phyloP scores from a whole-genome alignment of 768 basidiomycete genomes.

The Amylocystis lapponica region DNA sequence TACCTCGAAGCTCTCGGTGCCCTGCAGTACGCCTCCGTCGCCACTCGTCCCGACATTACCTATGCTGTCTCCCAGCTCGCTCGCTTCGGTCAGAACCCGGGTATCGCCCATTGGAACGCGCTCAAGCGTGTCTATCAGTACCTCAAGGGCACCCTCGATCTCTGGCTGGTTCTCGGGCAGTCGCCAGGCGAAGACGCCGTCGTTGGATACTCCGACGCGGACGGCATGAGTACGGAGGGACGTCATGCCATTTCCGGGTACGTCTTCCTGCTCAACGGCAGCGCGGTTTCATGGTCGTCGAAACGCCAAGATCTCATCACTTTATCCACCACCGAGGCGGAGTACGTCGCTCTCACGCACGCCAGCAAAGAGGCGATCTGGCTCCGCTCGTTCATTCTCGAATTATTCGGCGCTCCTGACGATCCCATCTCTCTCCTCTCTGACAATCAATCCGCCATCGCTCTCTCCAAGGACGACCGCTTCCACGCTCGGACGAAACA shows the following conservation, averaged over 20 bases:
- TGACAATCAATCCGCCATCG: constrained; percentile 3
- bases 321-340: constrained; percentile 32
- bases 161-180: constrained; percentile 6
- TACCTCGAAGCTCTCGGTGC: constrained; percentile 21
- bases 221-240: constrained; percentile 1
- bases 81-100: constrained; percentile 19
- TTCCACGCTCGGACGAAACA: constrained; percentile 31
- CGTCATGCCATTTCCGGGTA: constrained; percentile 24
- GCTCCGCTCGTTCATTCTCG: constrained; percentile 15
- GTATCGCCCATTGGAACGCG: constrained; percentile 18
- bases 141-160: constrained; percentile 20
- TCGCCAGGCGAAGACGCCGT: constrained; percentile 4
- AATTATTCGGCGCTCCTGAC: background rate
- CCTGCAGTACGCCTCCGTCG: constrained; percentile 22
- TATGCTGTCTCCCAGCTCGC: constrained; percentile 20
- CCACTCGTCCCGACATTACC: constrained; percentile 27
- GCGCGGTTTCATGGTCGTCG: constrained; percentile 35
- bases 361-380: constrained; percentile 32
- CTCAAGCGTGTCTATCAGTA: constrained; percentile 23
- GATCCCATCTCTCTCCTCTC: background rate
- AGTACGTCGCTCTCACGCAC: constrained; percentile 32
- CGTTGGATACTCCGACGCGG: constrained; percentile 10
- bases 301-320: constrained; percentile 33
- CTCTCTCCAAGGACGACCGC: constrained; percentile 16
- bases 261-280: constrained; percentile 27